phyloP scores from a whole-genome alignment of 2,329 filamentous ascomycete species.

The Pseudocercospora vitis region DNA sequence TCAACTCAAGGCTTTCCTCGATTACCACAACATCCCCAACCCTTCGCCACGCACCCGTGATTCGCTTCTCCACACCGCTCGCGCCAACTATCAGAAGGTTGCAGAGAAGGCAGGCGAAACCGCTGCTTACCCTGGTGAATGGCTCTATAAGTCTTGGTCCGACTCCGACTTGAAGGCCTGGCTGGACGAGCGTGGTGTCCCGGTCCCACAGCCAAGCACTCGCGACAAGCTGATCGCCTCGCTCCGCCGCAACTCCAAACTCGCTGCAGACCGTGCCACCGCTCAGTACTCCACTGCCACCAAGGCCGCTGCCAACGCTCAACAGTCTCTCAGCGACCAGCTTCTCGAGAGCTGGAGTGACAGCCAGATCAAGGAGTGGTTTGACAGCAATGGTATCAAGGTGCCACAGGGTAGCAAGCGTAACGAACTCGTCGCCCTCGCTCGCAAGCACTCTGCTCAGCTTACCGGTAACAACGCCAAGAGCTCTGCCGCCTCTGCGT shows the following conservation, averaged over 20 bases:
- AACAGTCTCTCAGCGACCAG: slow-evolving; percentile 74
- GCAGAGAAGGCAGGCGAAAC: slow-evolving; percentile 78
- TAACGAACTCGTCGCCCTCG: slow-evolving; percentile 85
- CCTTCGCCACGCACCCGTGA: slow-evolving; percentile 87
- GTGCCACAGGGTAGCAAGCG: slow-evolving; percentile 89
- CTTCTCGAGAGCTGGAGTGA: slow-evolving; percentile 90
- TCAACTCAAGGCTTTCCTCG: slow-evolving; percentile 87
- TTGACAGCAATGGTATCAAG: slow-evolving; percentile 83
- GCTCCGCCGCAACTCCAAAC: slow-evolving; percentile 84
- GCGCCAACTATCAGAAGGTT: slow-evolving; percentile 75
- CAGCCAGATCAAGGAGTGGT: slow-evolving; percentile 84
- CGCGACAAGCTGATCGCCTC: slow-evolving; percentile 86
- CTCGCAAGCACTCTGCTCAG: slow-evolving; percentile 79
- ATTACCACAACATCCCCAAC: slow-evolving; percentile 81
- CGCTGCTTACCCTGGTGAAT: slow-evolving; percentile 84
- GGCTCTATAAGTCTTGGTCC: slow-evolving; percentile 88
- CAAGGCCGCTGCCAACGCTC: slow-evolving; percentile 56
- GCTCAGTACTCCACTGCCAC: slow-evolving; percentile 65
- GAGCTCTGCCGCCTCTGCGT: slow-evolving; percentile 39
- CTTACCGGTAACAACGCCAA: slow-evolving; percentile 59
- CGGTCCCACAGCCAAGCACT: slow-evolving; percentile 76
- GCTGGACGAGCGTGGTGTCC: slow-evolving; percentile 84
- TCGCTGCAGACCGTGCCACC: slow-evolving; percentile 45
- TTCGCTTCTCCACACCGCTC: slow-evolving; percentile 71
- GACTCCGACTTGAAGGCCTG: slow-evolving; percentile 92